Evolutionary conservation across 2,329 filamentous ascomycete genomes (phyloP).

Genomic region (Torrubiella hemipterigena): DNA sequence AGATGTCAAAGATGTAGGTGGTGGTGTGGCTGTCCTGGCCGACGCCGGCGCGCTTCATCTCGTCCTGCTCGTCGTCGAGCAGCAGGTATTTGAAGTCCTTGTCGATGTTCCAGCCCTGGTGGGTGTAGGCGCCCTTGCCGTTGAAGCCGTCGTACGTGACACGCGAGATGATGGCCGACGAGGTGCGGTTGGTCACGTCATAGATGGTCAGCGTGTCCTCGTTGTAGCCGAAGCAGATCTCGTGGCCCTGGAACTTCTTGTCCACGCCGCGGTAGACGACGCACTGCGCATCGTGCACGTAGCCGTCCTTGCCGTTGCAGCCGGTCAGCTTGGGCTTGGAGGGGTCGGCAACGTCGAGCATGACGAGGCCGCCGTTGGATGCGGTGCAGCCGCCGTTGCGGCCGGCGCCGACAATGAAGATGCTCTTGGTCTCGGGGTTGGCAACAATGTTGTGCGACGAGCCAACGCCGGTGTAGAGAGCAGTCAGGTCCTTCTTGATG

Average conservation of each 20-base stretch:
- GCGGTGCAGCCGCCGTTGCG: slow-evolving; percentile 27
- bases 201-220: slow-evolving; percentile 38
- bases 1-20: slow-evolving; percentile 36
- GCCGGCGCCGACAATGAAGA: slow-evolving; percentile 28
- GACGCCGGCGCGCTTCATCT: slow-evolving; percentile 23
- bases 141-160: slow-evolving; percentile 35
- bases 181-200: slow-evolving; percentile 37
- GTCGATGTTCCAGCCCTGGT: slow-evolving; percentile 41
- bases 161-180: slow-evolving; percentile 32
- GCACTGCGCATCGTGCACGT: slow-evolving; percentile 42
- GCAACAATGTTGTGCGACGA: slow-evolving; percentile 40
- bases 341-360: slow-evolving; percentile 41
- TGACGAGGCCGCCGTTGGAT: slow-evolving; percentile 38
- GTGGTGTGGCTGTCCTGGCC: slow-evolving; percentile 27
- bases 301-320: slow-evolving; percentile 35
- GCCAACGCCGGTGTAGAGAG: slow-evolving; percentile 24
- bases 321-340: slow-evolving; percentile 36
- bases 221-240: slow-evolving; percentile 42
- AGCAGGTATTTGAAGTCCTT: slow-evolving; percentile 28
- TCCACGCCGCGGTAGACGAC: slow-evolving; percentile 39
- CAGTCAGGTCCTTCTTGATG: slow-evolving; percentile 20
- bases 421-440: slow-evolving; percentile 31
- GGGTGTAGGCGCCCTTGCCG: slow-evolving; percentile 29
- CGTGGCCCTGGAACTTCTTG: slow-evolving; percentile 26
- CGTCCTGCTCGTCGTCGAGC: slow-evolving; percentile 37